Evolutionary conservation across 257 asterid genomes (phyloP).

Genomic region (Solanum commersonii): DNA sequence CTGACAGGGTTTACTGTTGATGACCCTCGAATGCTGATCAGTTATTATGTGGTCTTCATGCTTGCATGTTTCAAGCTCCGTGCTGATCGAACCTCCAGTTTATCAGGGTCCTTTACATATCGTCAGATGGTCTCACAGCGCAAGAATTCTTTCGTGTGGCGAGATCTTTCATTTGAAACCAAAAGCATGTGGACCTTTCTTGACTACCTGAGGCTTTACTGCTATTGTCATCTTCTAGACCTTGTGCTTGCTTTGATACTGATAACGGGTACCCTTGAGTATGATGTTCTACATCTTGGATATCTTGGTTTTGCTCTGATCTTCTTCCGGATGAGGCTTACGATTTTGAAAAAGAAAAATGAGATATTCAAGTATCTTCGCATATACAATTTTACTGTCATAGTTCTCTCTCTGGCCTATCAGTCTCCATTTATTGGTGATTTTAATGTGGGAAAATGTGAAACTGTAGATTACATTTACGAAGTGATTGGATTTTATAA

Average conservation of each 20-base stretch:
- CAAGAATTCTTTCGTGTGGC: slow-evolving; percentile 82
- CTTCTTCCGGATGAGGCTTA: slow-evolving; percentile 91
- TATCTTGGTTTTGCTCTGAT: slow-evolving; percentile 90
- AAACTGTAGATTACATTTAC: slow-evolving; percentile 75
- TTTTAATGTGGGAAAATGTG: slow-evolving; percentile 68
- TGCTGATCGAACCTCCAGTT: slow-evolving; percentile 65
- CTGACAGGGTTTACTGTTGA: slow-evolving; percentile 77
- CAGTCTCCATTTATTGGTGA: slow-evolving; percentile 92
- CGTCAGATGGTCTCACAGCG: slow-evolving; percentile 80
- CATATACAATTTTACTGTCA: slow-evolving; percentile 76
- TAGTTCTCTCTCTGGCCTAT: slow-evolving; percentile 93
- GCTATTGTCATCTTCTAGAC: slow-evolving; percentile 97
- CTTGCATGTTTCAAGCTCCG: slow-evolving; percentile 88
- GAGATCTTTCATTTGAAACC: slow-evolving; percentile 94
- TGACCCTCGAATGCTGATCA: slow-evolving; percentile 88
- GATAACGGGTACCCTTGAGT: slow-evolving; percentile 91
- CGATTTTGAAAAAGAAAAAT: slow-evolving; percentile 89
- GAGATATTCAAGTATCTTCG: slow-evolving; percentile 80
- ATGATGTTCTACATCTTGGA: slow-evolving; percentile 94
- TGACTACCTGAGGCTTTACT: slow-evolving; percentile 90
- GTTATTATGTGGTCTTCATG: slow-evolving; percentile 82
- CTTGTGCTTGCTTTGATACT: slow-evolving; percentile 86
- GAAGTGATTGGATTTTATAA: slow-evolving; percentile 95
- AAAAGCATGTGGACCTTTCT: slow-evolving; percentile 98
- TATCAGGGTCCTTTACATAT: slow-evolving; percentile 72